Percentiles rank a stretch among this genome's conserved stretches.
phyloP scores from a whole-genome alignment of 2,329 filamentous ascomycete genomes.

The Alternaria brassicicola region DNA sequence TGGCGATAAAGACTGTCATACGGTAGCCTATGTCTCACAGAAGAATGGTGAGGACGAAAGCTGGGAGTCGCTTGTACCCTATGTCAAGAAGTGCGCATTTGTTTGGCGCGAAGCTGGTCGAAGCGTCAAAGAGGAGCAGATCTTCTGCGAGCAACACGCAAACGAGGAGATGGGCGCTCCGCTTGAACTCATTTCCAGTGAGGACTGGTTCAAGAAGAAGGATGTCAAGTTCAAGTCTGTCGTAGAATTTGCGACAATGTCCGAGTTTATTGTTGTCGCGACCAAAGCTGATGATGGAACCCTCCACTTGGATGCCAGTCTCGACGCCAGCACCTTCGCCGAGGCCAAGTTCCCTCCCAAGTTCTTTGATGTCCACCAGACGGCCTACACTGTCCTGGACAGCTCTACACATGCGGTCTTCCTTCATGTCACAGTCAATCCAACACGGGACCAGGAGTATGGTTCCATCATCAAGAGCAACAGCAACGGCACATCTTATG shows the following conservation, averaged over 20 bases:
- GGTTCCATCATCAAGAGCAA: constrained; percentile 97
- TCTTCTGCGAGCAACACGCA: constrained; percentile 68
- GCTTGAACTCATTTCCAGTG: constrained; percentile 74
- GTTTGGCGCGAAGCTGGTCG: constrained; percentile 67
- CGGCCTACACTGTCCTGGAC: constrained; percentile 90
- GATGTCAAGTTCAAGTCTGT: constrained; percentile 71
- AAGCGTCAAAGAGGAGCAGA: constrained; percentile 65
- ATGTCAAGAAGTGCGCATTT: constrained; percentile 85
- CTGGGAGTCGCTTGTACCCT: constrained; percentile 77
- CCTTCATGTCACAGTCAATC: constrained; percentile 84
- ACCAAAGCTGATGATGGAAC: constrained; percentile 69
- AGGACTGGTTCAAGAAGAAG: constrained; percentile 76
- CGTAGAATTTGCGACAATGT: constrained; percentile 89
- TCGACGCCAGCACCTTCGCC: constrained; percentile 84
- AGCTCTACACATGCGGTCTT: constrained; percentile 95
- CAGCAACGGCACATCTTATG: constrained; percentile 95
- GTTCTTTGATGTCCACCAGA: constrained; percentile 77
- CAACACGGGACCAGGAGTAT: constrained; percentile 67
- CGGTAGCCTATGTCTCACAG: constrained; percentile 74
- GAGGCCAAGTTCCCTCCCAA: constrained; percentile 84
- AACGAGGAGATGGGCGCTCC: constrained; percentile 68
- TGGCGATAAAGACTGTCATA: constrained; percentile 65
- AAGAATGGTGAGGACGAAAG: constrained; percentile 70
- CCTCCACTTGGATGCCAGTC: constrained; percentile 78
- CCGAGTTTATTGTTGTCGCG: constrained; percentile 92